Evolutionary conservation across 768 basidiomycete genomes (phyloP).

Genomic region (Sutorius australiensis): DNA sequence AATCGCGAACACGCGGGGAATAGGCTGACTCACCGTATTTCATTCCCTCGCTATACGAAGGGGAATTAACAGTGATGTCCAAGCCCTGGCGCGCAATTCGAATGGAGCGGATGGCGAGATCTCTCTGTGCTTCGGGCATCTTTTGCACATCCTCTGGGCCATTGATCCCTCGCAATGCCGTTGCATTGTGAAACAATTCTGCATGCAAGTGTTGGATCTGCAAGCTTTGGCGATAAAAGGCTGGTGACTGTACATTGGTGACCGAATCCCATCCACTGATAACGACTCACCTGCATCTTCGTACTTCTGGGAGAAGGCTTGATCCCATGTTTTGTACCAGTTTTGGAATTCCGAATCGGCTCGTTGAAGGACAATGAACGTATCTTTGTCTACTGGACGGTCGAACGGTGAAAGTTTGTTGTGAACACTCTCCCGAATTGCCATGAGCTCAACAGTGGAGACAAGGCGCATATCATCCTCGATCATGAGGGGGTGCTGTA

Average conservation of each 20-base stretch:
- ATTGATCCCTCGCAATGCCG: conserved; percentile 75
- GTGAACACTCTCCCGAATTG: conserved; percentile 81
- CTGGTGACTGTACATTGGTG: conserved; percentile 34
- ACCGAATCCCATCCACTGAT: conserved; percentile 3
- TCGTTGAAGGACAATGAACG: conserved; percentile 65
- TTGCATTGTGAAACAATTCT: conserved; percentile 83
- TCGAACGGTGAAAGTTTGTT: conserved; percentile 80
- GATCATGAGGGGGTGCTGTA: conserved; percentile 85
- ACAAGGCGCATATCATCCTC: conserved; percentile 94
- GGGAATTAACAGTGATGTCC: conserved; percentile 81
- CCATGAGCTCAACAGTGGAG: conserved; percentile 91
- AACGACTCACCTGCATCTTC: conserved; percentile 65
- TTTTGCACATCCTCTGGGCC: conserved; percentile 82
- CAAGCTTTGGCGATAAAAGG: conserved; percentile 83
- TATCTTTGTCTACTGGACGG: conserved; percentile 66
- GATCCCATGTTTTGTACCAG: conserved; percentile 83
- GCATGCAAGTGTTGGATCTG: conserved; percentile 87
- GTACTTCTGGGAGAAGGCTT: conserved; percentile 75
- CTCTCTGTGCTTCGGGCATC: conserved; percentile 74
- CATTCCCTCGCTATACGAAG: conserved; percentile 86
- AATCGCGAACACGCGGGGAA: background rate
- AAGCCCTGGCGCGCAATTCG: conserved; percentile 74
- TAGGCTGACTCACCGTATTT: conserved; percentile 64
- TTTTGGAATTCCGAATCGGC: conserved; percentile 75
- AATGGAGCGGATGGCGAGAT: conserved; percentile 80